Evolutionary conservation across 805 yeast genomes (phyloP), one percentile per base, ranked within the genome.

Genomic region (Starmerella floris): DNA sequence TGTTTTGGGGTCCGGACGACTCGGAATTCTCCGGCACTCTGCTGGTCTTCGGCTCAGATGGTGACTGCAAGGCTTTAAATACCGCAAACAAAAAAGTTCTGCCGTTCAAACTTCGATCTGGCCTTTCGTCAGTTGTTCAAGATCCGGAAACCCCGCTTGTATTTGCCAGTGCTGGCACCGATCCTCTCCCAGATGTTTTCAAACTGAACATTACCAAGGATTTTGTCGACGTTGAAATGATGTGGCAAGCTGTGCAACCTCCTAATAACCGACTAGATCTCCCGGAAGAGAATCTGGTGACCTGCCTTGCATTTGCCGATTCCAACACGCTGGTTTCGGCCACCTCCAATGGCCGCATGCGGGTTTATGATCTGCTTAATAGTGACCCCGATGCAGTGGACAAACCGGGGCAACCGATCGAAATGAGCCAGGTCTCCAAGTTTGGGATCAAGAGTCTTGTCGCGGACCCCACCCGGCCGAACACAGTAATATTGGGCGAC

Each of bases 101-200:
- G 26, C 20, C 20, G 11, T 42, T 42, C 26, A 11, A 6, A 40
- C 44, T 35, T 35, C 44, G 40, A 25, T 30, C 26, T 11, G 49
- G 35, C 13, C 44, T 42, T n/a, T 41, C 23, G n/a, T 30, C 16
- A 5, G 50, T 43, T 3, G 42, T 23, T 8, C 30, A 35, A 26
- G 74, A 74, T 52, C 77, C 76, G 3, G 54, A 58, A 15, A 67
- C 65, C 19, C 57, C 59, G 6, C 72, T 73, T 20, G 58, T 76
- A 2, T 74, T 81, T 60, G 94, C 91, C 1, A 73, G 66, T 54
- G 96, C 96, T 28, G 98, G 97, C 23, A 74, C 83, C 55, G 93
- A 85, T 52, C 76, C 76, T 45, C 87, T 83, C 57, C 62, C 82
- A 4, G 72, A 72, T 58, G 72, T 37, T 51, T 63, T 53, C 37